phyloP scores from a whole-genome alignment of 2,329 filamentous ascomycete species.

The Ascochyta fabae region DNA sequence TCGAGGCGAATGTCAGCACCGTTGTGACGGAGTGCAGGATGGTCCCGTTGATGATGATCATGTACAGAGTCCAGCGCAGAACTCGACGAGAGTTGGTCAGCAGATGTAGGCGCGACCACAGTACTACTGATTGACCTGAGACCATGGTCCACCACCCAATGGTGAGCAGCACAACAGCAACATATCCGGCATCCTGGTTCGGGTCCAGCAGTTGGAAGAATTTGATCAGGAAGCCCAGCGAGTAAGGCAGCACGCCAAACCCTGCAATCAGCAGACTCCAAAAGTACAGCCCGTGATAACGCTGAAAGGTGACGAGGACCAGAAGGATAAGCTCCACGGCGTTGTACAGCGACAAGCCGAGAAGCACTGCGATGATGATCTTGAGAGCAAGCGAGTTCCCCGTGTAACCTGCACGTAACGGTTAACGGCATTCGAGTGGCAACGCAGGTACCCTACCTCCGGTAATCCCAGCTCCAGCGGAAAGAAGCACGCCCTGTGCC shows the following conservation, averaged over 20 bases:
- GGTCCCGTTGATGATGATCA: slow-evolving; percentile 64
- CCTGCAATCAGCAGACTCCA: slow-evolving; percentile 56
- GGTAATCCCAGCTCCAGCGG: slow-evolving; percentile 42
- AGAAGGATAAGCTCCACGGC: slow-evolving; percentile 55
- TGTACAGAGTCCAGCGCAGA: slow-evolving; percentile 59
- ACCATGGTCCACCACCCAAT: slow-evolving; percentile 67
- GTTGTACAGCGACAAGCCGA: slow-evolving; percentile 49
- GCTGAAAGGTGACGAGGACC: slow-evolving; percentile 57
- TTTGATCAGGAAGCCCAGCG: slow-evolving; percentile 57
- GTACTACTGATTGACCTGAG: slow-evolving; percentile 66
- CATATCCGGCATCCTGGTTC: slow-evolving; percentile 32
- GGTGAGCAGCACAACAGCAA: slow-evolving; percentile 54
- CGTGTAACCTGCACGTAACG: slow-evolving; percentile 34
- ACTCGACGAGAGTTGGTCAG: slow-evolving; percentile 59
- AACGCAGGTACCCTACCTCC: slow-evolving; percentile 30
- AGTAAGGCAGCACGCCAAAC: slow-evolving; percentile 55
- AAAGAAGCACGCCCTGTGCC: slow-evolving; percentile 35
- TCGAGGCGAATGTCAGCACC: slow-evolving; percentile 62
- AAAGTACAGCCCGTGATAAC: slow-evolving; percentile 57
- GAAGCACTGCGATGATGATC: slow-evolving; percentile 46
- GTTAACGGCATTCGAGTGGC: background rate
- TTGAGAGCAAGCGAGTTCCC: slow-evolving; percentile 39
- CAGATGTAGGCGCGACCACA: slow-evolving; percentile 68
- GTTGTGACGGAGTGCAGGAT: slow-evolving; percentile 62
- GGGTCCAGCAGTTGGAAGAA: slow-evolving; percentile 44